phyloP scores from a whole-genome alignment of 768 basidiomycete species.

The Mycena olivaceomarginata region DNA sequence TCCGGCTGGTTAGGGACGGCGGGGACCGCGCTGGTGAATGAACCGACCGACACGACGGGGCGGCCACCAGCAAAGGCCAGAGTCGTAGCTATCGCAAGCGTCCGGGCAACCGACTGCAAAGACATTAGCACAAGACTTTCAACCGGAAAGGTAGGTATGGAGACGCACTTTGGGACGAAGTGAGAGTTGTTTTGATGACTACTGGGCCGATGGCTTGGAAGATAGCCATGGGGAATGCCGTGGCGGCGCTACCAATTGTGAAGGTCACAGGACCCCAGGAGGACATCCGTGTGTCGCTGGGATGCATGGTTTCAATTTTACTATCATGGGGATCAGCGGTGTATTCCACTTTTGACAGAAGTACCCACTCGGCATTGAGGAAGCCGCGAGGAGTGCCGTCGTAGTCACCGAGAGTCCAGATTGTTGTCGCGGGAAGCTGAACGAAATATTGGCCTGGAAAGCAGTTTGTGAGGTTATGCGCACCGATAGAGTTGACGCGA shows the following conservation, averaged over 20 bases:
- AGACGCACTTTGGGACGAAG: slow-evolving; percentile 58
- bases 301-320: slow-evolving; percentile 68
- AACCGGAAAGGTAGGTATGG: too few species aligned
- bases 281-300: slow-evolving; percentile 68
- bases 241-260: slow-evolving; percentile 63
- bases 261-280: slow-evolving; percentile 68
- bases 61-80: slow-evolving; percentile 68
- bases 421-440: too few species aligned
- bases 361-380: too few species aligned
- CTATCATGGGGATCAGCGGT: too few species aligned
- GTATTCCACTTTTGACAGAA: too few species aligned
- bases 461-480: slow-evolving; percentile 47
- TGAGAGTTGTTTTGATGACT: slow-evolving; percentile 63
- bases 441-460: too few species aligned
- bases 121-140: too few species aligned
- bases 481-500: slow-evolving; percentile 54
- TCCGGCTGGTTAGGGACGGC: slow-evolving; percentile 61
- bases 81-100: slow-evolving; percentile 66
- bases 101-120: slow-evolving; percentile 60
- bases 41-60: slow-evolving; percentile 66
- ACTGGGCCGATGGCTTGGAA: slow-evolving; percentile 68
- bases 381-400: too few species aligned
- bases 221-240: slow-evolving; percentile 70
- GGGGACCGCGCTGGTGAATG: slow-evolving; percentile 63
- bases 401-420: too few species aligned